Evolutionary conservation across 2,329 filamentous ascomycete genomes (phyloP).

Genomic region (Cladobotryum protrusum): DNA sequence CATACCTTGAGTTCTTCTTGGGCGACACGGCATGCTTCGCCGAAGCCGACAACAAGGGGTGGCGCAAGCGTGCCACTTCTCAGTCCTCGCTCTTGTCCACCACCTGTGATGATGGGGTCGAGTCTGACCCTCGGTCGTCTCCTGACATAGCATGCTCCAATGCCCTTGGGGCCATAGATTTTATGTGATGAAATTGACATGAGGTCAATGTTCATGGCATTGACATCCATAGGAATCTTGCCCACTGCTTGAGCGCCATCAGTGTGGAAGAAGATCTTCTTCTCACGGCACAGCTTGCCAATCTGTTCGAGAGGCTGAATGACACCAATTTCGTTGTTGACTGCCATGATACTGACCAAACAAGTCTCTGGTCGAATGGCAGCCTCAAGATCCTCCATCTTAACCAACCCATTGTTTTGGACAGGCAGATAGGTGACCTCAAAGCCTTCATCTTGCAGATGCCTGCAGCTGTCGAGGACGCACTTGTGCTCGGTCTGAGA

Average conservation of each 20-base stretch:
- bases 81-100: slow-evolving; percentile 91
- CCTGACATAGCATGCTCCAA: slow-evolving; percentile 93
- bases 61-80: slow-evolving; percentile 92
- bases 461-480: slow-evolving; percentile 91
- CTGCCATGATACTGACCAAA: slow-evolving; percentile 94
- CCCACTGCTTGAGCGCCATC: slow-evolving; percentile 97
- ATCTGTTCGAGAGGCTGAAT: slow-evolving; percentile 94
- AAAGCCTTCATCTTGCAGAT: slow-evolving; percentile 94
- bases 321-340: slow-evolving; percentile 99
- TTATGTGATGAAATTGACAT: slow-evolving; percentile 99
- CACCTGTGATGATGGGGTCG: slow-evolving; percentile 92
- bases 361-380: slow-evolving; percentile 88
- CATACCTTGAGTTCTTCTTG: slow-evolving; percentile 86
- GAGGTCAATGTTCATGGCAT: slow-evolving; percentile 94
- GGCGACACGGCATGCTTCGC: slow-evolving; percentile 89
- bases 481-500: slow-evolving; percentile 99
- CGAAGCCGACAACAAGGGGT: slow-evolving; percentile 83
- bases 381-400: slow-evolving; percentile 75
- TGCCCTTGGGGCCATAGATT: slow-evolving; percentile 95
- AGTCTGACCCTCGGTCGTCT: slow-evolving; percentile 87
- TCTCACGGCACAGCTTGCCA: slow-evolving; percentile 80
- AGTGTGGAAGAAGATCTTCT: slow-evolving; percentile 97
- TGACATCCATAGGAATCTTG: slow-evolving; percentile 94
- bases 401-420: slow-evolving; percentile 75
- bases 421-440: slow-evolving; percentile 97